Evolutionary conservation across 2,329 filamentous ascomycete species (phyloP), one percentile per base, ranked within the genome.

Genomic region (Aureobasidium subglaciale): DNA sequence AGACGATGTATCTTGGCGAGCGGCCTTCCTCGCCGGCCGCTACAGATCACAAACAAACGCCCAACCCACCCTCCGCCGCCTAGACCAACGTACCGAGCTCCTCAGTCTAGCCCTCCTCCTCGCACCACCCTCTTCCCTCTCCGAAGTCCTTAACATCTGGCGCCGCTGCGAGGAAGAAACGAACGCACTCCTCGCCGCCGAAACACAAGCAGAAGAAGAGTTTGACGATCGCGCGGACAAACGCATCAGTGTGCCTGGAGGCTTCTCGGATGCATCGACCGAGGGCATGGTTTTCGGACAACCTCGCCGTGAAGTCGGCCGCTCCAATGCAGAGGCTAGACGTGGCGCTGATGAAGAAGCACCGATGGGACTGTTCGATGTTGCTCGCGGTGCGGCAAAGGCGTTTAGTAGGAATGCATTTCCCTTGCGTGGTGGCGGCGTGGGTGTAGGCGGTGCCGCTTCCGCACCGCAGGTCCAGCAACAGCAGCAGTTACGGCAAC

Each of bases 81-180:
- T 93, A 1, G 87, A 92, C 63, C 88, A 92, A 66, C 82, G 88
- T 20, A 88, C 90, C 66, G 89, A 92, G 63, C 86, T 90, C 34
- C 75, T 95, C 2, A 84, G 86, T 1, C 84, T 86, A 11, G 87
- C 89, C 1, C 75, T 93, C 16, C 79, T 88, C 8, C 80, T 91
- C 48, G 87, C 88, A 0, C 89, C 88, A 1, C 72, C 83, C 0
- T 73, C 78, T 0, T 82, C 86, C 11, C 77, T 93, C 0, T 84
- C 87, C 58, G 86, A 90, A 61, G 87, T 93, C 13, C 73, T 93
- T 3, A 84, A 83, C 48, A 84, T 82, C 1, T 93, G 87, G 75
- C 82, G 86, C 11, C 79, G 86, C 41, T 90, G 87, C 61, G 88
- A 95, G 65, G 85, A 89, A 63, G 87, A 92, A 66, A 81, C 89